phyloP scores from a whole-genome alignment of 352 stramenopile species.

The Phytophthora sp. region DNA sequence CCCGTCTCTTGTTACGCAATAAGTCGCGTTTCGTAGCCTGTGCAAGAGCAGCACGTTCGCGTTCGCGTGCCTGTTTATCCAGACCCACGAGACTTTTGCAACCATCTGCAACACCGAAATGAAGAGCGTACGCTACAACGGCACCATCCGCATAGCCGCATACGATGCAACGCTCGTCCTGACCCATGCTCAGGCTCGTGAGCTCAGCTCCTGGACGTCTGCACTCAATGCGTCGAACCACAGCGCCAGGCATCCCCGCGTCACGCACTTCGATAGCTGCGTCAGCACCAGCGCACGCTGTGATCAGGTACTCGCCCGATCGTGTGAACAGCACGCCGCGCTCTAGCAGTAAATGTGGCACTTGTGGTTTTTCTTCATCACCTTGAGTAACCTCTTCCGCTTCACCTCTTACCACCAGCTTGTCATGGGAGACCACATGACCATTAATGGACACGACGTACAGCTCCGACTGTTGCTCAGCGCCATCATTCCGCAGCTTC shows the following conservation, averaged over 20 bases:
- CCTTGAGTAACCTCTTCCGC: conserved; percentile 20
- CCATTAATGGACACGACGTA: conserved; percentile 87
- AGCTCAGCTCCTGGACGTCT: conserved; percentile 63
- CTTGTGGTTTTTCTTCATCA: conserved; percentile 20
- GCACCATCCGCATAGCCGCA: conserved; percentile 83
- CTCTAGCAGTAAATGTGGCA: conserved; percentile 67
- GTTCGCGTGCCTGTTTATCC: conserved; percentile 76
- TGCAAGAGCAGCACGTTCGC: conserved; percentile 79
- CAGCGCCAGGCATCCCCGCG: conserved; percentile 54
- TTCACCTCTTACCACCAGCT: conserved; percentile 47
- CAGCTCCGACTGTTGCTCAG: conserved; percentile 70
- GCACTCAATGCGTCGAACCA: conserved; percentile 82
- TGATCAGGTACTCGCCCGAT: conserved; percentile 83
- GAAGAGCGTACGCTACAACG: conserved; percentile 81
- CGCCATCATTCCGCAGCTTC: conserved; percentile 30
- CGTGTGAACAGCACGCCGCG: conserved; percentile 78
- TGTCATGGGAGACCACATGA: conserved; percentile 70
- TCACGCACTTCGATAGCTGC: conserved; percentile 82
- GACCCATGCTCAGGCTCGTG: conserved; percentile 75
- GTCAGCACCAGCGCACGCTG: conserved; percentile 59
- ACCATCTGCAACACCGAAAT: conserved; percentile 80
- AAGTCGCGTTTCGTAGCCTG: conserved; percentile 75
- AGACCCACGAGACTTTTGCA: conserved; percentile 73
- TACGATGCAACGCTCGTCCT: conserved; percentile 84
- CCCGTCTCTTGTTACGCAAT: conserved; percentile 62